These are phyloP conservation scores for Lotmaria passim DNA, from an alignment of 208 protist genomes.

Conservation along the genomic window DNA sequence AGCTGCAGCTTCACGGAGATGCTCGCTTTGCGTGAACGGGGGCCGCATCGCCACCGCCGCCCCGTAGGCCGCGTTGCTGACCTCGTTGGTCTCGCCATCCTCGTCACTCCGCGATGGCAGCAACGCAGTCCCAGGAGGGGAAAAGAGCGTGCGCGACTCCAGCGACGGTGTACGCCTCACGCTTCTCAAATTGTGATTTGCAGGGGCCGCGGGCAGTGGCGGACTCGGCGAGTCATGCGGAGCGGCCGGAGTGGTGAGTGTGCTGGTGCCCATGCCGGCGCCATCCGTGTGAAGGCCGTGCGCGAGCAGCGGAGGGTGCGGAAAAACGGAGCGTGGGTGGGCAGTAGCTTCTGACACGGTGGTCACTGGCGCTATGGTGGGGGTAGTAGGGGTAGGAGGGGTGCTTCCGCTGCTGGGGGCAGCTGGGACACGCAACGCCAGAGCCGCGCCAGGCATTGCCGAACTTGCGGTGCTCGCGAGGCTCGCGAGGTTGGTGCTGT, in stretches of 20 bases:
- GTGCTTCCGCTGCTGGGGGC: too few species aligned
- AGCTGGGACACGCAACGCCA: too few species aligned
- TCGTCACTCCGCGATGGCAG: not conserved
- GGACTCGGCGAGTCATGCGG: not conserved
- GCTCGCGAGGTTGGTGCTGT: too few species aligned
- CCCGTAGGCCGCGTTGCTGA: too few species aligned
- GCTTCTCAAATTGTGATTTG: conserved; percentile 20
- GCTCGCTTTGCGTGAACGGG: conserved; percentile 3
- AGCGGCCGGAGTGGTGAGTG: too few species aligned
- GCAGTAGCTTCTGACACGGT: too few species aligned
- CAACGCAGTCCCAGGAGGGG: not conserved
- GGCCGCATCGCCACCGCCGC: not conserved
- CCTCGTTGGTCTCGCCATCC: too few species aligned
- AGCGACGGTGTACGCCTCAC: not conserved
- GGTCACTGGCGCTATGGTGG: too few species aligned
- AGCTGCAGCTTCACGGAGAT: too few species aligned
- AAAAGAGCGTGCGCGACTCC: not conserved
- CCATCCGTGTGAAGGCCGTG: not conserved
- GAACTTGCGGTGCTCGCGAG: too few species aligned
- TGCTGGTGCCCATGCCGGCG: not conserved
- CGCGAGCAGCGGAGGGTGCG: conserved; percentile 4
- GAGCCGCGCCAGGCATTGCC: too few species aligned
- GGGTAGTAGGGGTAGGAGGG: not conserved
- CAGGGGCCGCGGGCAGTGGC: conserved; percentile 26
- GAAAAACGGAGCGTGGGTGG: conserved; percentile 1